A percentile compares a stretch with the other conserved stretches of the same genome.
These are phyloP conservation scores for Heteromeles arbutifolia DNA, from an alignment of 306 rosid species.

Conservation along the genomic window DNA sequence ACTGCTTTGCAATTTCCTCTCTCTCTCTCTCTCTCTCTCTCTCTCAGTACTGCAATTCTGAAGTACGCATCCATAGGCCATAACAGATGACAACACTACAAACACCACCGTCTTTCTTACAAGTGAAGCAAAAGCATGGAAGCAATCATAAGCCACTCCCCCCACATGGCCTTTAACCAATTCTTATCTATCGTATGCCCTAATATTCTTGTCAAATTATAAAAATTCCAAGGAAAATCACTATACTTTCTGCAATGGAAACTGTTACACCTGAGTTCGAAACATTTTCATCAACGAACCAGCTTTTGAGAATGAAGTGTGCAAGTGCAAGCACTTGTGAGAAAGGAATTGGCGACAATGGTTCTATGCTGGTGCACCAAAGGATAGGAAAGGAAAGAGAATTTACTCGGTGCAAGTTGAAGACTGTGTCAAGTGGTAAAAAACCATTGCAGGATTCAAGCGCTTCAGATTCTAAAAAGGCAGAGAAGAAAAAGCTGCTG, in stretches of 20 bases:
- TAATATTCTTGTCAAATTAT: background rate
- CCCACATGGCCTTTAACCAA: background rate
- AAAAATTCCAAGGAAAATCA: background rate
- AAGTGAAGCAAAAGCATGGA: constrained; percentile 7
- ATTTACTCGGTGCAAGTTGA: background rate
- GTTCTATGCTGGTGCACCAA: background rate
- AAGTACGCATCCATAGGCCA: background rate
- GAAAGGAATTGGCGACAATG: background rate
- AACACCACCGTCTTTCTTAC: background rate
- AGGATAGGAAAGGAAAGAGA: background rate
- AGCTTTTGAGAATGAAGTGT: constrained; percentile 14
- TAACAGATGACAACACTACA: background rate
- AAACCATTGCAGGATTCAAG: background rate
- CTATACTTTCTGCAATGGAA: background rate
- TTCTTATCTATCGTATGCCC: background rate
- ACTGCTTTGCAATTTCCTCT: constrained; percentile 25
- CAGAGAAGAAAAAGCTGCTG: background rate
- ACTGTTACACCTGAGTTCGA: constrained; percentile 9
- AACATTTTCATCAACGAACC: background rate
- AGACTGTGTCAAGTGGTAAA: background rate
- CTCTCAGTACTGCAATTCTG: background rate
- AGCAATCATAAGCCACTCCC: background rate
- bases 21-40: background rate
- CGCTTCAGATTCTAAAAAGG: background rate
- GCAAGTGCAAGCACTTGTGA: background rate